A percentile compares a stretch with the other conserved stretches of the same genome.
phyloP scores from a whole-genome alignment of 2,329 filamentous ascomycete species.

The Cryphonectria naterciae region DNA sequence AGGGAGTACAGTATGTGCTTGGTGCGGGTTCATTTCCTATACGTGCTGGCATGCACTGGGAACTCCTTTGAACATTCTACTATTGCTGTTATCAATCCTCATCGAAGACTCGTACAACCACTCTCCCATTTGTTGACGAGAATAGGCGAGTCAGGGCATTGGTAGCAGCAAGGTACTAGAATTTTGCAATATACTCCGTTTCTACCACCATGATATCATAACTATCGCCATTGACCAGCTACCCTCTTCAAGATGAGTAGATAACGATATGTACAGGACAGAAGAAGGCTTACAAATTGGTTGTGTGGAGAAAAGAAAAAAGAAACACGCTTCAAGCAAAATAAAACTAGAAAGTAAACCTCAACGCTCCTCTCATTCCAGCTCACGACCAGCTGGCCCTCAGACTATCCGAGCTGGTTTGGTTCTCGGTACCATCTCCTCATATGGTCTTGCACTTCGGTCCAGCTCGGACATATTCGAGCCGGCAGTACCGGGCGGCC shows the following conservation, averaged over 20 bases:
- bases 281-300: not conserved
- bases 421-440: conserved; percentile 60
- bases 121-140: not conserved
- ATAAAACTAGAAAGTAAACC: conserved; percentile 7
- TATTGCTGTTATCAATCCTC: not conserved
- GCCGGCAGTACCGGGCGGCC: conserved; percentile 21
- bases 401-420: conserved; percentile 48
- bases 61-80: not conserved
- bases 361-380: conserved; percentile 13
- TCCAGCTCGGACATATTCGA: conserved; percentile 49
- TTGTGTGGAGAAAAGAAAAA: conserved; percentile 14
- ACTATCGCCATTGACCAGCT: conserved; percentile 21
- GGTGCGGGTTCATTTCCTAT: not conserved
- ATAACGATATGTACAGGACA: conserved; percentile 16
- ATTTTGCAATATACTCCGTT: conserved; percentile 1
- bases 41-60: not conserved
- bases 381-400: conserved; percentile 14
- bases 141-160: not conserved
- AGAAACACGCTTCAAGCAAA: conserved; percentile 7
- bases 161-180: not conserved
- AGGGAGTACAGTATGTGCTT: not conserved
- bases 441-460: conserved; percentile 57
- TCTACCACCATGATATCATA: conserved; percentile 18
- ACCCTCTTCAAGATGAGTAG: conserved; percentile 19
- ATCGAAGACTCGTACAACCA: not conserved